Conservation (phyloP, 768 basidiomycete species). For the Mycena albidolilacea region DNA sequence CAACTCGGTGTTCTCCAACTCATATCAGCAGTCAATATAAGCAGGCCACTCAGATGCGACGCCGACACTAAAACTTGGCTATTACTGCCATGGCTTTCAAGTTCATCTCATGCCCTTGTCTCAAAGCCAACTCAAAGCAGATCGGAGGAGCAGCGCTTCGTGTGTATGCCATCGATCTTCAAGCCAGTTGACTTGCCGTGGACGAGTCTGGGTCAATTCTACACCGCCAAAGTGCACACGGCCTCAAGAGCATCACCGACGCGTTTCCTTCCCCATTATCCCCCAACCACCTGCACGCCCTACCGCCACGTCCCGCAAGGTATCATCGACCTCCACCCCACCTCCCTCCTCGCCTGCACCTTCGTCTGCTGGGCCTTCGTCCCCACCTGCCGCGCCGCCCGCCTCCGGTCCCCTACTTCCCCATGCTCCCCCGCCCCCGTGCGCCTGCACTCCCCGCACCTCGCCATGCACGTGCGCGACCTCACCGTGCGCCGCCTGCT, state of each 20-base stretch:
- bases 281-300: background rate
- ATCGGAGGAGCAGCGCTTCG: too few species aligned
- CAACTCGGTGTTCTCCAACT: too few species aligned
- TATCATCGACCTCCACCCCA: slow-evolving; percentile 46
- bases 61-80: too few species aligned
- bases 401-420: slow-evolving; percentile 39
- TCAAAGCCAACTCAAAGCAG: too few species aligned
- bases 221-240: too few species aligned
- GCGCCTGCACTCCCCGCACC: slow-evolving; percentile 3
- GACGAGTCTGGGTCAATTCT: too few species aligned
- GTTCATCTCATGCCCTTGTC: too few species aligned
- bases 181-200: too few species aligned
- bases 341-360: slow-evolving; percentile 44
- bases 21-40: too few species aligned
- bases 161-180: too few species aligned
- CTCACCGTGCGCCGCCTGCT: slow-evolving; percentile 31
- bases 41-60: too few species aligned
- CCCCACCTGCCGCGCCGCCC: slow-evolving; percentile 41
- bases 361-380: slow-evolving; percentile 46
- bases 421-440: slow-evolving; percentile 24
- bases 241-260: background rate
- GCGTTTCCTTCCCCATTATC: background rate
- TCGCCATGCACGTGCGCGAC: slow-evolving; percentile 21
- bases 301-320: slow-evolving; percentile 40
- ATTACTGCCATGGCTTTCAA: too few species aligned